Evolutionary conservation across 2,329 filamentous ascomycete species (phyloP).

Genomic region (Penicillium griseofulvum): DNA sequence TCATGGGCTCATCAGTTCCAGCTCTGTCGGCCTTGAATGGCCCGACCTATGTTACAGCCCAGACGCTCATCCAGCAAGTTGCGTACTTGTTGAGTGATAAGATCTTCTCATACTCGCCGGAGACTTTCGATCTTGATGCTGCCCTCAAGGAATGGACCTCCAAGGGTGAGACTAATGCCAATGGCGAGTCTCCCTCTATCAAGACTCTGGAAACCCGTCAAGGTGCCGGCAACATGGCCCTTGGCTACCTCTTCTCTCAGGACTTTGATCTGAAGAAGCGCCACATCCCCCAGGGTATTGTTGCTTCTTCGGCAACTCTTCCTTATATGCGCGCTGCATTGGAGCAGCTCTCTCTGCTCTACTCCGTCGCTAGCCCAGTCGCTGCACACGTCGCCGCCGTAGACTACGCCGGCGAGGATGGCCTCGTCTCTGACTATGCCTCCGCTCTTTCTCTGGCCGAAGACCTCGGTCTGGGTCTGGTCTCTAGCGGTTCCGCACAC

Average conservation of each 20-base stretch:
- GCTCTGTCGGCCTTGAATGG: constrained; percentile 66
- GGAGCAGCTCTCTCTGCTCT: constrained; percentile 88
- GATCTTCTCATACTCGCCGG: constrained; percentile 93
- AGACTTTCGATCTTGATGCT: constrained; percentile 85
- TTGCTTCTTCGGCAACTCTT: constrained; percentile 81
- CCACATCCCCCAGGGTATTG: constrained; percentile 83
- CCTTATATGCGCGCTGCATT: constrained; percentile 76
- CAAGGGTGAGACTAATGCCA: constrained; percentile 70
- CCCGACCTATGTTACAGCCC: constrained; percentile 88
- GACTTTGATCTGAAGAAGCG: constrained; percentile 92
- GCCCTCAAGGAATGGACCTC: constrained; percentile 76
- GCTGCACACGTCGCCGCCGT: constrained; percentile 89
- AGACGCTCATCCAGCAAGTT: constrained; percentile 92
- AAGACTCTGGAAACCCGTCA: constrained; percentile 80
- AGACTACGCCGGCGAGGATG: constrained; percentile 71
- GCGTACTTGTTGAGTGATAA: constrained; percentile 94
- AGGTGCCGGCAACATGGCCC: constrained; percentile 84
- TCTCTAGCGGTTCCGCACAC: constrained; percentile 81
- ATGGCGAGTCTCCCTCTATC: constrained; percentile 75
- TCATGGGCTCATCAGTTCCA: constrained; percentile 39
- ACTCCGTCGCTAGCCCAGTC: constrained; percentile 87
- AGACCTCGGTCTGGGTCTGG: constrained; percentile 82
- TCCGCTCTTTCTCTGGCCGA: constrained; percentile 77
- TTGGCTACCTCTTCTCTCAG: constrained; percentile 96
- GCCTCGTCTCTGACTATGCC: constrained; percentile 83